Conservation (phyloP, 2,329 filamentous ascomycete genomes). For the Tothia fuscella region DNA sequence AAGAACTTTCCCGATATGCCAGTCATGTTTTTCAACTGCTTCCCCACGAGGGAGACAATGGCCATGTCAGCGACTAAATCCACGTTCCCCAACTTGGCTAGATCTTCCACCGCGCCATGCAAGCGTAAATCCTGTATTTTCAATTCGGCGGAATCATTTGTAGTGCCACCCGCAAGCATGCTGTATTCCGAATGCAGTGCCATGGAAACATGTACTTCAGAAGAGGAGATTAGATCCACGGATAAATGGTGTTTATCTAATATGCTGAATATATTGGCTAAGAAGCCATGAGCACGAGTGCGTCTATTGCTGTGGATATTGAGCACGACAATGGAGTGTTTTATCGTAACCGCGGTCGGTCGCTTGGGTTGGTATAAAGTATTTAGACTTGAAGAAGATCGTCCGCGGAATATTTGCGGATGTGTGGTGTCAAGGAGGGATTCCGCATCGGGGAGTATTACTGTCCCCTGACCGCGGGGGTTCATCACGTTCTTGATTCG, state of each 20-base stretch:
- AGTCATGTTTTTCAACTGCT: conserved; percentile 93
- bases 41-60: conserved; percentile 86
- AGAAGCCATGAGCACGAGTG: conserved; percentile 89
- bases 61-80: conserved; percentile 88
- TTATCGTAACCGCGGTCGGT: conserved; percentile 73
- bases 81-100: conserved; percentile 75
- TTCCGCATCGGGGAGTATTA: conserved; percentile 63
- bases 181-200: conserved; percentile 66
- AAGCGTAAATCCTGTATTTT: conserved; percentile 36
- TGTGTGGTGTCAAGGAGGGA: conserved; percentile 41
- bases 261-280: conserved; percentile 86
- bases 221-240: conserved; percentile 92
- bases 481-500: conserved; percentile 92
- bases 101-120: conserved; percentile 48
- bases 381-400: conserved; percentile 26
- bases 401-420: conserved; percentile 40
- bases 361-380: conserved; percentile 33
- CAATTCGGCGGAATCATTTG: conserved; percentile 36
- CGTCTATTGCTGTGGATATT: conserved; percentile 98
- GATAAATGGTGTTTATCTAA: conserved; percentile 77
- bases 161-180: conserved; percentile 18
- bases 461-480: conserved; percentile 63
- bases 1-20: conserved; percentile 94
- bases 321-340: conserved; percentile 90
- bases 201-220: conserved; percentile 95